These are phyloP conservation scores for Arthroderma sp. DNA, from an alignment of 2,329 filamentous ascomycete genomes.

Conservation along the genomic window DNA sequence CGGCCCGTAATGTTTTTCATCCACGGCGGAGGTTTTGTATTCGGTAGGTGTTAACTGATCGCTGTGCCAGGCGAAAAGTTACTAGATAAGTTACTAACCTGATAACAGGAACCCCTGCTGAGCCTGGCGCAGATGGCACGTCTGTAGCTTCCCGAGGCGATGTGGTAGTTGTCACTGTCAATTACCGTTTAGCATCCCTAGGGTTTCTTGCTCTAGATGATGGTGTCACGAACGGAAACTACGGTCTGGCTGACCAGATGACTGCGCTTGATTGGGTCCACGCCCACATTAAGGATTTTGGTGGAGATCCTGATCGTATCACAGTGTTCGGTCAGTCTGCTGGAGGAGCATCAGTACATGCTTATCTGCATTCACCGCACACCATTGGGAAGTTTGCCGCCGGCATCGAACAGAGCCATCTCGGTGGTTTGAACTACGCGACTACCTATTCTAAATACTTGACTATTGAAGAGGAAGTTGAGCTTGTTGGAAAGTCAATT, in stretches of 20 bases:
- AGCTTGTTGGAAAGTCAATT: slow-evolving; percentile 35
- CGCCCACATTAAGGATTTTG: slow-evolving; percentile 29
- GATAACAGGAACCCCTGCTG: slow-evolving; percentile 3
- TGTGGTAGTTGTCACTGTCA: slow-evolving; percentile 35
- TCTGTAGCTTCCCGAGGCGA: slow-evolving; percentile 19
- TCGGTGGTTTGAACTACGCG: slow-evolving; percentile 29
- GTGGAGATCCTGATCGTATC: slow-evolving; percentile 28
- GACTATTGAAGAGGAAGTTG: slow-evolving; percentile 40
- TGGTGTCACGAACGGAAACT: slow-evolving; percentile 12
- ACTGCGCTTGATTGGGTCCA: slow-evolving; percentile 29
- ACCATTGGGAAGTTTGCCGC: slow-evolving; percentile 18
- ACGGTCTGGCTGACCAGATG: slow-evolving; percentile 36
- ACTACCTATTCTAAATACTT: slow-evolving; percentile 44
- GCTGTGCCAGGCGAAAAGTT: slow-evolving; percentile 12
- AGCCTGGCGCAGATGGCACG: not conserved
- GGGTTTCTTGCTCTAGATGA: slow-evolving; percentile 39
- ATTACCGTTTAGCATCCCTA: slow-evolving; percentile 35
- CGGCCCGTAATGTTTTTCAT: slow-evolving; percentile 6
- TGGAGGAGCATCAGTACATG: slow-evolving; percentile 18
- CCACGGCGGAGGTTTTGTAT: slow-evolving; percentile 3
- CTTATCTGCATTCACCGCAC: slow-evolving; percentile 10
- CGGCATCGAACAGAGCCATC: slow-evolving; percentile 5
- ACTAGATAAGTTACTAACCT: slow-evolving; percentile 21
- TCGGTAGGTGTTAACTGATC: not conserved
- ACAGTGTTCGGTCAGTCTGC: slow-evolving; percentile 37